phyloP scores from a whole-genome alignment of 345 rosid species.

The Lepidium aucheri region DNA sequence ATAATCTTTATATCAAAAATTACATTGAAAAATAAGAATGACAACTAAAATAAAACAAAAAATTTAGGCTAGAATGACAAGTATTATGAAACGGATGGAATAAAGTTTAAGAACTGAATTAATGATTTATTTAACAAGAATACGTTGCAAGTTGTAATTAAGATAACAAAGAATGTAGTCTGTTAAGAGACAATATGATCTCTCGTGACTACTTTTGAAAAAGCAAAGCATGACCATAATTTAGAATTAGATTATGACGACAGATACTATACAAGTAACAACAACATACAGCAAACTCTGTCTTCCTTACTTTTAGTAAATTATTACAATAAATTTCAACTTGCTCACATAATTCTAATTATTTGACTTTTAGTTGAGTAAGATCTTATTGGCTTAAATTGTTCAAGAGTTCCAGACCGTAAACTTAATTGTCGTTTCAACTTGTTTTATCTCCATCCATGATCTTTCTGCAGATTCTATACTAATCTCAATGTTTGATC shows the following conservation, averaged over 20 bases:
- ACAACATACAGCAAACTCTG: constrained; percentile 10
- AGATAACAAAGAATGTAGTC: not conserved
- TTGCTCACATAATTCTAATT: not conserved
- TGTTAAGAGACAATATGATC: constrained; percentile 19
- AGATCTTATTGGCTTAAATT: not conserved
- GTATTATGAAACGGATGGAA: too few relatives aligned
- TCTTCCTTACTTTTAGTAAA: constrained; percentile 12
- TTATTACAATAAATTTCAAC: constrained; percentile 5
- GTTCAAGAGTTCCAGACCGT: not conserved
- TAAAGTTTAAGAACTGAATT: not conserved
- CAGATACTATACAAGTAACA: constrained; percentile 14
- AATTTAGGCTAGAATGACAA: too few relatives aligned
- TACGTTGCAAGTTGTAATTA: constrained; percentile 10
- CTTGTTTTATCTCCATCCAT: not conserved
- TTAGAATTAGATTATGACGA: constrained; percentile 15
- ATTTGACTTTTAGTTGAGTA: constrained; percentile 1
- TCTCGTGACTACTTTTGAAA: constrained; percentile 10
- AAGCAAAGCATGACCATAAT: constrained; percentile 20
- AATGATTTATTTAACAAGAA: not conserved
- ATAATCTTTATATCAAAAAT: too few relatives aligned
- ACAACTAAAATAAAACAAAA: too few relatives aligned
- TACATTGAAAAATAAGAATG: too few relatives aligned
- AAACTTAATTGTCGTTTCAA: not conserved
- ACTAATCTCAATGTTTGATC: not conserved
- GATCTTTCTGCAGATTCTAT: not conserved